phyloP scores from a whole-genome alignment of 306 rosid species.

The Rubus idaeus region DNA sequence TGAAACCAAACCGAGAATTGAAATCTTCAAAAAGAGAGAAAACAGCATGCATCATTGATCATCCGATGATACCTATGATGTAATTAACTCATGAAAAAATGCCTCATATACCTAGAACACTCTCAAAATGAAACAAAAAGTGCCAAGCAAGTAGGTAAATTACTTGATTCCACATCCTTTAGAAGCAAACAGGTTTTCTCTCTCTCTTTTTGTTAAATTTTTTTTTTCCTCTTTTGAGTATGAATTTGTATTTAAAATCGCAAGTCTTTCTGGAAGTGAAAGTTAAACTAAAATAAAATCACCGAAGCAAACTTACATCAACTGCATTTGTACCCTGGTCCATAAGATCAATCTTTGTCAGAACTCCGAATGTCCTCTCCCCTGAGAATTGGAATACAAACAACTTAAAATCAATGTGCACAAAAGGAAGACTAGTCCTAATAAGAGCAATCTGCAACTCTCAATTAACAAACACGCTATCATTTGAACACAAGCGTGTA shows the following conservation, averaged over 20 bases:
- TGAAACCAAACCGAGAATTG: neutral
- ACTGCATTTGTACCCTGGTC: conserved; percentile 55
- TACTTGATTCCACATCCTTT: neutral
- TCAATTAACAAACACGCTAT: neutral
- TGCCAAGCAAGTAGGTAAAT: neutral
- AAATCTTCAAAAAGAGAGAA: neutral
- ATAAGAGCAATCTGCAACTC: neutral
- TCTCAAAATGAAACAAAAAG: neutral
- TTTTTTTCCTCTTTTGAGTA: neutral
- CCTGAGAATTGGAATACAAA: conserved; percentile 25
- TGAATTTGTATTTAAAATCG: neutral
- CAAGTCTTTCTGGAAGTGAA: neutral
- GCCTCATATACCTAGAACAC: neutral
- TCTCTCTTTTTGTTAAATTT: too few species aligned
- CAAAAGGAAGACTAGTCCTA: neutral
- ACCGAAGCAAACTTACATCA: conserved; percentile 37
- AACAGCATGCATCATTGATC: neutral
- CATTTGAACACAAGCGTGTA: neutral
- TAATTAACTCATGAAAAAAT: neutral
- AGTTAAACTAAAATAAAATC: neutral
- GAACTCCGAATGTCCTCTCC: conserved; percentile 52
- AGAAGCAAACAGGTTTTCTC: neutral
- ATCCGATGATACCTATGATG: neutral
- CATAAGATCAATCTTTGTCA: conserved; percentile 53
- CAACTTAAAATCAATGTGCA: neutral